phyloP scores from a whole-genome alignment of 768 basidiomycete genomes.

The Termitomyces sp. region DNA sequence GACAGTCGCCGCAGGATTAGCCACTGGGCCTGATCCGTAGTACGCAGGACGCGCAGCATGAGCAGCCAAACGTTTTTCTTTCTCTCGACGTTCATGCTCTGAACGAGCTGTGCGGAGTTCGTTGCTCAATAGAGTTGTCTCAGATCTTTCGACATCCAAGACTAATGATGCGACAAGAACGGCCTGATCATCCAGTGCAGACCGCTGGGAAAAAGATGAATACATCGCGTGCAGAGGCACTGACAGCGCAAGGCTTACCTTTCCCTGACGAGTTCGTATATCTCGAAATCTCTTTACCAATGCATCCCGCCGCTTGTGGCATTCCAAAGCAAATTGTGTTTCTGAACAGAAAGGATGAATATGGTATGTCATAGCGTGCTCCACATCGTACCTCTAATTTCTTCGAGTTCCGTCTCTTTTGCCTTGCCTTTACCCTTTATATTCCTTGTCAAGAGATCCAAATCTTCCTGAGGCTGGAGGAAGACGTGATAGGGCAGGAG shows the following conservation, averaged over 20 bases:
- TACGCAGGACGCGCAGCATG: conserved; percentile 41
- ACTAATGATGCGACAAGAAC: conserved; percentile 61
- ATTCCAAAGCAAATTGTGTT: conserved; percentile 67
- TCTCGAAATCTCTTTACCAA: conserved; percentile 59
- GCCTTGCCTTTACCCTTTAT: conserved; percentile 67
- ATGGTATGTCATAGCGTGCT: background rate
- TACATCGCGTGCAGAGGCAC: background rate
- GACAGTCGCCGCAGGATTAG: conserved; percentile 25
- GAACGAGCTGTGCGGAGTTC: conserved; percentile 61
- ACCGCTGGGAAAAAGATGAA: conserved; percentile 38
- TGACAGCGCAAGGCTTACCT: conserved; percentile 37
- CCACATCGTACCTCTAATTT: conserved; percentile 43
- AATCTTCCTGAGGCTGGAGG: conserved; percentile 69
- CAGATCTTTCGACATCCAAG: conserved; percentile 63
- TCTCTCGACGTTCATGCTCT: conserved; percentile 65
- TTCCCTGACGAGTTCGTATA: conserved; percentile 48
- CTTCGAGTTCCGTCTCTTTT: conserved; percentile 37
- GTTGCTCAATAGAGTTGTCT: conserved; percentile 50
- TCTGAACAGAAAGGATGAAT: conserved; percentile 35
- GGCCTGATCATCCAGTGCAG: conserved; percentile 59
- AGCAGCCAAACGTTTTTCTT: conserved; percentile 57
- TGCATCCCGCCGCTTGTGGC: conserved; percentile 51
- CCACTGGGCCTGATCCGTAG: conserved; percentile 25
- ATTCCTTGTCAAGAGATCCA: conserved; percentile 30
- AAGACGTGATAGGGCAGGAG: conserved; percentile 80